Evolutionary conservation across 805 yeast genomes (phyloP).

Genomic region (Citeromyces nyonsensis): DNA sequence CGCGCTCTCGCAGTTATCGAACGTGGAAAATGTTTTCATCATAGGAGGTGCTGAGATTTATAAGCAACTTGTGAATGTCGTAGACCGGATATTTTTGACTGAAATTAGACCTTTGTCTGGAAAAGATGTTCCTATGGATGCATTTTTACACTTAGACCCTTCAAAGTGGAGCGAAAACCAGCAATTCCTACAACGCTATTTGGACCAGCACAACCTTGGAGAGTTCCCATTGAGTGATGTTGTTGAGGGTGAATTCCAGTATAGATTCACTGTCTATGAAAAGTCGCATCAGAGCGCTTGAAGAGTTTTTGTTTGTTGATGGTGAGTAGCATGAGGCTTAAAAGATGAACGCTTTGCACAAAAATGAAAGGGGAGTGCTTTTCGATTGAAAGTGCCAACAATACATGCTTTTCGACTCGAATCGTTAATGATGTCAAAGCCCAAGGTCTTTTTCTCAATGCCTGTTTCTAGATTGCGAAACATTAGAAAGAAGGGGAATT

Average conservation of each 20-base stretch:
- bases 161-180: constrained; percentile 21
- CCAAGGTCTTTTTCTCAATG: too few species aligned
- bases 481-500: too few species aligned
- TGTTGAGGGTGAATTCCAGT: constrained; percentile 25
- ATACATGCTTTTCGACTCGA: too few species aligned
- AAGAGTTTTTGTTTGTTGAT: too few species aligned
- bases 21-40: constrained; percentile 50
- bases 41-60: constrained; percentile 93
- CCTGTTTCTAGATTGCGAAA: too few species aligned
- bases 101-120: constrained; percentile 30
- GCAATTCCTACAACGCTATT: constrained; percentile 17
- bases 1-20: constrained; percentile 20
- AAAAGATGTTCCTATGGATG: constrained; percentile 42
- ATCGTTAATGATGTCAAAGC: too few species aligned
- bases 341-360: too few species aligned
- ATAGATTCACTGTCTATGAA: constrained; percentile 27
- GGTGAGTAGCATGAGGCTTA: too few species aligned
- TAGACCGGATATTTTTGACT: constrained; percentile 50
- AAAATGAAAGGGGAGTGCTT: too few species aligned
- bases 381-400: too few species aligned
- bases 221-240: constrained; percentile 15
- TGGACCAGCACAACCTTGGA: constrained; percentile 19
- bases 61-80: constrained; percentile 21
- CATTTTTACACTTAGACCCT: constrained; percentile 34
- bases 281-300: too few species aligned